These are phyloP conservation scores for Glonium stellatum DNA, from an alignment of 495 filamentous ascomycete genomes.

Conservation along the genomic window DNA sequence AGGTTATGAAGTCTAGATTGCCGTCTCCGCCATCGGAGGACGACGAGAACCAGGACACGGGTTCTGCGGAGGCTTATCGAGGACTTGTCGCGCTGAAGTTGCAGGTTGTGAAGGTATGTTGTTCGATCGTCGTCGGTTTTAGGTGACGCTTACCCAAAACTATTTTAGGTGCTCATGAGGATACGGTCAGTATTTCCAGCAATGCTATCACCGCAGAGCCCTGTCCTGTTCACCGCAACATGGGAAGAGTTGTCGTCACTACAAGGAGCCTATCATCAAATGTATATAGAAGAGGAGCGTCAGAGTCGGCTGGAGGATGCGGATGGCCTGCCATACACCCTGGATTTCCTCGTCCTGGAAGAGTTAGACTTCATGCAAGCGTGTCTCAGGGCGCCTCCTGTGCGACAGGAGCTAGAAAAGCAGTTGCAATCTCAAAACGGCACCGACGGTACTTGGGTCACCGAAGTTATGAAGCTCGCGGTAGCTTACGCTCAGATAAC, in stretches of 20 bases:
- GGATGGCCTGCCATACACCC: constrained; percentile 84
- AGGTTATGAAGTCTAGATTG: constrained; percentile 61
- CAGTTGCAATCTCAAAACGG: constrained; percentile 55
- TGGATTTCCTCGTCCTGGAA: constrained; percentile 90
- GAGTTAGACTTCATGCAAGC: constrained; percentile 90
- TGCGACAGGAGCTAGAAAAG: constrained; percentile 74
- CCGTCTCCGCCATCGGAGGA: constrained; percentile 55
- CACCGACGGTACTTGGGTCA: constrained; percentile 59
- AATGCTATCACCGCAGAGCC: constrained; percentile 71
- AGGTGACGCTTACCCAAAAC: neutral
- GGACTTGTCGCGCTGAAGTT: constrained; percentile 80
- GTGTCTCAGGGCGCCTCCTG: constrained; percentile 71
- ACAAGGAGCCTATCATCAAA: constrained; percentile 61
- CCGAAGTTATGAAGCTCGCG: constrained; percentile 75
- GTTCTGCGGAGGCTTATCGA: constrained; percentile 46
- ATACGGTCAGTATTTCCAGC: constrained; percentile 76
- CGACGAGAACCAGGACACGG: constrained; percentile 47
- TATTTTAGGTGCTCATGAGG: constrained; percentile 70
- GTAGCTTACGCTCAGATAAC: constrained; percentile 86
- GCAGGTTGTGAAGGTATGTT: constrained; percentile 68
- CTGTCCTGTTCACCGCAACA: constrained; percentile 69
- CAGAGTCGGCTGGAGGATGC: constrained; percentile 85
- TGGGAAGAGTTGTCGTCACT: constrained; percentile 78
- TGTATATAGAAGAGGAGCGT: constrained; percentile 77
- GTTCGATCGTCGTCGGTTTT: neutral